phyloP scores from a whole-genome alignment of 1,284 basidiomycete genomes.

The Cryptococcus maquisensis region DNA sequence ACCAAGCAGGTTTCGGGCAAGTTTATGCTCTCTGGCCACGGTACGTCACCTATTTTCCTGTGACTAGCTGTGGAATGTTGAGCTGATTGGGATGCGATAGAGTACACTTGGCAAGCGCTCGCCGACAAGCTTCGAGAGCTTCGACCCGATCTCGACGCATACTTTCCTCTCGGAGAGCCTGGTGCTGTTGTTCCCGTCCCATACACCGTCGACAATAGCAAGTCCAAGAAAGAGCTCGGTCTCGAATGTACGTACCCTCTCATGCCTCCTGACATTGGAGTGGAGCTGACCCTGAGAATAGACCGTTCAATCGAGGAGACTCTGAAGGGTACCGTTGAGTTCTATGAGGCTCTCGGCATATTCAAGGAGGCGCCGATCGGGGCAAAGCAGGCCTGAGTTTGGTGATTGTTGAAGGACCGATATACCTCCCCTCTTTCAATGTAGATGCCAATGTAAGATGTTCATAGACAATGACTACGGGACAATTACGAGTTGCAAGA shows the following conservation, averaged over 20 bases:
- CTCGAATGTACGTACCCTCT: not conserved
- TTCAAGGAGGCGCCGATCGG: not conserved
- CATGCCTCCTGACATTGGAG: no score
- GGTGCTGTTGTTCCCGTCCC: constrained; percentile 3
- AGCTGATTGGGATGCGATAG: not conserved
- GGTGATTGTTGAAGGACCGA: no score
- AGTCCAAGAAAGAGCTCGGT: not conserved
- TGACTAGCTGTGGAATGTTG: no score
- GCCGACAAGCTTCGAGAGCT: constrained; percentile 17
- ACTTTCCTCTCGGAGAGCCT: constrained; percentile 19
- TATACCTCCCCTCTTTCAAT: no score
- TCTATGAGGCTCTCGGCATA: constrained; percentile 3
- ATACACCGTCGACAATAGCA: not conserved
- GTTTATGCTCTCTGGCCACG: not conserved
- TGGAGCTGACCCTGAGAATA: not conserved
- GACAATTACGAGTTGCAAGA: no score
- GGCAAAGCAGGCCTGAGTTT: no score
- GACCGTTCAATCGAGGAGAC: constrained; percentile 5
- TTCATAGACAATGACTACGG: no score
- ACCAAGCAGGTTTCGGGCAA: not conserved
- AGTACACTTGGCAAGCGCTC: constrained; percentile 22
- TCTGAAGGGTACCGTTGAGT: not conserved
- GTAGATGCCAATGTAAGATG: no score
- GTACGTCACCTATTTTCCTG: no score
- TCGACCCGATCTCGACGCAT: constrained; percentile 24